phyloP scores from a whole-genome alignment of 495 filamentous ascomycete species.

The Talaromyces liani region DNA sequence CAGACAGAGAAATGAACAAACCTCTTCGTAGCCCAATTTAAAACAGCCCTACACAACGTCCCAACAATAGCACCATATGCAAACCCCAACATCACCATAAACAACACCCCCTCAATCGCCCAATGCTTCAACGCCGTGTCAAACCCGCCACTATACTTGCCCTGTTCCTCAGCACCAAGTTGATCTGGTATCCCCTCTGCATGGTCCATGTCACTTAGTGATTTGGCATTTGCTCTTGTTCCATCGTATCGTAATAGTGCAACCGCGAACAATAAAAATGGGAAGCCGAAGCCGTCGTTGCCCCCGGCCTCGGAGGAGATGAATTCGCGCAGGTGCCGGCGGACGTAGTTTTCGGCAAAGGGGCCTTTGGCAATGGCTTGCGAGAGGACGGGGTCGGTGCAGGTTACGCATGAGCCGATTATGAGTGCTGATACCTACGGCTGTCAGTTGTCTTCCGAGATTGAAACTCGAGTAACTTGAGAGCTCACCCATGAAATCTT shows the following conservation, averaged over 20 bases:
- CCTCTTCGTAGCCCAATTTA: slow-evolving; percentile 23
- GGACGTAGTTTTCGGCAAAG: slow-evolving; percentile 54
- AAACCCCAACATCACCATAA: slow-evolving; percentile 33
- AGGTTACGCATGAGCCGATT: slow-evolving; percentile 54
- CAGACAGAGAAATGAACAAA: neutral
- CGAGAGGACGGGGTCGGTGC: slow-evolving; percentile 54
- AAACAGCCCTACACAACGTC: slow-evolving; percentile 21
- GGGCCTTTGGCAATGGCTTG: slow-evolving; percentile 57
- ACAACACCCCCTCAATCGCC: slow-evolving; percentile 30
- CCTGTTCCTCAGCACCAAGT: slow-evolving; percentile 23
- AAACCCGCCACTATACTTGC: slow-evolving; percentile 26
- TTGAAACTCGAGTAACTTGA: no score
- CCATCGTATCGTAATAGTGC: slow-evolving; percentile 48
- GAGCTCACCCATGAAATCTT: slow-evolving; percentile 21
- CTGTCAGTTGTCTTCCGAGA: slow-evolving; percentile 9
- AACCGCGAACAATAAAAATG: slow-evolving; percentile 49
- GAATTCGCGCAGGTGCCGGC: slow-evolving; percentile 50
- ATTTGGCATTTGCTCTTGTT: slow-evolving; percentile 17
- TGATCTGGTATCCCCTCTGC: slow-evolving; percentile 18
- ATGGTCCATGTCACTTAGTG: slow-evolving; percentile 18
- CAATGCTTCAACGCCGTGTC: slow-evolving; percentile 30
- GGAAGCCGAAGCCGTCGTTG: slow-evolving; percentile 56
- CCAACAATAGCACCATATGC: slow-evolving; percentile 28
- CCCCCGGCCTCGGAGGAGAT: slow-evolving; percentile 55
- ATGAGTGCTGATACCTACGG: slow-evolving; percentile 45